Base-by-base conservation (phyloP, 306 rosid genomes). In the Medicago arabica region DNA sequence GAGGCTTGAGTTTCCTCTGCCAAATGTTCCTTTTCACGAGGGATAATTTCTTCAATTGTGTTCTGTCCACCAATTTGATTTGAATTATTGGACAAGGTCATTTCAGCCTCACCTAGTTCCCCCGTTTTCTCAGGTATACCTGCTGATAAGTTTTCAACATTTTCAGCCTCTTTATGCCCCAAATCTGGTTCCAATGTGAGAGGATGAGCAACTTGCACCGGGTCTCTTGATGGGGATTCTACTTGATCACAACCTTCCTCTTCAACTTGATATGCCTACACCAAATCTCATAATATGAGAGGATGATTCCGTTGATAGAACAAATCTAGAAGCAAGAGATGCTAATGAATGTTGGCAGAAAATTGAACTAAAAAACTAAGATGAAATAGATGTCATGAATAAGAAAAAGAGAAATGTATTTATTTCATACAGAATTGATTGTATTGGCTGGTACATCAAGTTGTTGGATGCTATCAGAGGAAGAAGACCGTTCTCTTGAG, bases 211-310 rank as follows among this genome's bases (percentile, higher is more conserved):
- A 5, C 31, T 23, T 16, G 21, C 31, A 6, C 28, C 11, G 6
- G 54, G 15, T 5, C 7, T 55, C 16, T 74, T 74, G 70, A 46
- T 25, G 49, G 39, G 39, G 79, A 75, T 13, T 53, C 47, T 25
- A 38, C 43, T 9, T 5, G 44, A 69, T 15, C 19, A n/a, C 55
- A 49, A 64, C 17, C 36, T 15, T 38, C 14, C 10, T 38, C 17
- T 50, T 12, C 38, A 53, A 4, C 51, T 23, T 41, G 74, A 44
- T 0, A 4, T 12, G 40, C 51, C 74, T 72, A 60, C 40, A 41
- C 59, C 55, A 46, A 59, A 34, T 40, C 16, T 23, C 69, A 28
- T 9, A 44, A 62, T 7, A 47, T 21, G 16, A n/a, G n/a, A n/a
- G n/a, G n/a, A n/a, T 66, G 23, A 39, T 21, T 40, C n/a, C 19